Percentiles rank a stretch among this genome's conserved stretches.
Evolutionary conservation across 345 rosid genomes (phyloP).

Genomic region (Heritiera fomes): DNA sequence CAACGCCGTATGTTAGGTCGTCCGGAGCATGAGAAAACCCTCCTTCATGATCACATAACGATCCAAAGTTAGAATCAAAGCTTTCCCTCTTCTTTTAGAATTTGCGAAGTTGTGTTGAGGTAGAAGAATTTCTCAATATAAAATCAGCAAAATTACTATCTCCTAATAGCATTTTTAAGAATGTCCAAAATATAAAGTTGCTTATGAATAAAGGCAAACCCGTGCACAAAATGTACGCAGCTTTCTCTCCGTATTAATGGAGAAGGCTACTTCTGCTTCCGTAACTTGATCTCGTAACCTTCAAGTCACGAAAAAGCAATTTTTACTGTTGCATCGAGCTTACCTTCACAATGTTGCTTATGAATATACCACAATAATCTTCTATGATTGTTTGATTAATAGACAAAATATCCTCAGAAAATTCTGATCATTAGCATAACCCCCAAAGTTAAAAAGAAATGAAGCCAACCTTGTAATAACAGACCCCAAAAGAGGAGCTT

Average conservation of each 20-base stretch:
- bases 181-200: too few relatives aligned
- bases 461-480: slow-evolving; percentile 67
- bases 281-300: too few relatives aligned
- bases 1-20: slow-evolving; percentile 70
- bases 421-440: not conserved
- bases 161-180: not conserved
- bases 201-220: too few relatives aligned
- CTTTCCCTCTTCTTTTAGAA: not conserved
- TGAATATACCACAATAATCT: not conserved
- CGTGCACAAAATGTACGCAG: too few relatives aligned
- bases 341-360: too few relatives aligned
- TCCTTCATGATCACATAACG: slow-evolving; percentile 39
- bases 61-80: slow-evolving; percentile 10
- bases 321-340: too few relatives aligned
- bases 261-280: too few relatives aligned
- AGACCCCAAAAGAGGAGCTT: slow-evolving; percentile 94
- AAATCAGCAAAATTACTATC: not conserved
- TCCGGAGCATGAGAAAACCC: slow-evolving; percentile 94
- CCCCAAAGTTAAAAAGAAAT: too few relatives aligned
- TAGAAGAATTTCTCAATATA: not conserved
- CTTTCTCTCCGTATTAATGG: too few relatives aligned
- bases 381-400: not conserved
- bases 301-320: too few relatives aligned
- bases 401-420: not conserved
- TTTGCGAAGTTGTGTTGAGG: not conserved